Conservation (phyloP, 1,139 yeast genomes). For the Yamadazyma triangularis region DNA sequence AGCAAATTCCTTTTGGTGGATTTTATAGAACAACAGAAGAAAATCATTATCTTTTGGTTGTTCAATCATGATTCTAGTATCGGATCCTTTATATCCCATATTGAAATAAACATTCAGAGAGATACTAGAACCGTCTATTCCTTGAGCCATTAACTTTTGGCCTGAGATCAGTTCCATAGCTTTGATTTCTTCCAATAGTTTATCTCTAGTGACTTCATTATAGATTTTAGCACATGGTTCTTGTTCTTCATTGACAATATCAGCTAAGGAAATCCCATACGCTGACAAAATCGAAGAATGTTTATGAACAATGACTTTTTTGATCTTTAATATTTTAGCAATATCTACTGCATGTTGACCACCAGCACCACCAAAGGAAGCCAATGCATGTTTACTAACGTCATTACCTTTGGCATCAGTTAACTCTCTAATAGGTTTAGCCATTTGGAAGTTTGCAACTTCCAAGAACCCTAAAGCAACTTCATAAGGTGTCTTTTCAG, state of each 20-base stretch:
- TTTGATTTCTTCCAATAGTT: slow-evolving; percentile 10
- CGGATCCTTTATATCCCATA: slow-evolving; percentile 21
- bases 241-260: slow-evolving; percentile 16
- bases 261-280: slow-evolving; percentile 18
- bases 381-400: slow-evolving; percentile 16
- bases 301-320: slow-evolving; percentile 16
- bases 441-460: slow-evolving; percentile 20
- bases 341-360: slow-evolving; percentile 19
- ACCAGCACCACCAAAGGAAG: slow-evolving; percentile 21
- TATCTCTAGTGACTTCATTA: slow-evolving; percentile 6
- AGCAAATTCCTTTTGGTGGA: slow-evolving; percentile 68
- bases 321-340: slow-evolving; percentile 17
- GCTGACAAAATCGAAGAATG: slow-evolving; percentile 19
- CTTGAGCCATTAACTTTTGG: slow-evolving; percentile 13
- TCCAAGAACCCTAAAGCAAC: slow-evolving; percentile 19
- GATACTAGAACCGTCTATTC: slow-evolving; percentile 12
- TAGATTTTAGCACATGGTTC: slow-evolving; percentile 14
- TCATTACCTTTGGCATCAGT: slow-evolving; percentile 20
- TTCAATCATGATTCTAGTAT: slow-evolving; percentile 16
- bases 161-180: slow-evolving; percentile 7
- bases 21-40: slow-evolving; percentile 36
- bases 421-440: slow-evolving; percentile 18
- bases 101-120: slow-evolving; percentile 12
- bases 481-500: slow-evolving; percentile 18
- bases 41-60: slow-evolving; percentile 18